Evolutionary conservation across 2,329 filamentous ascomycete species (phyloP).

Genomic region (Shiraia sp.): DNA sequence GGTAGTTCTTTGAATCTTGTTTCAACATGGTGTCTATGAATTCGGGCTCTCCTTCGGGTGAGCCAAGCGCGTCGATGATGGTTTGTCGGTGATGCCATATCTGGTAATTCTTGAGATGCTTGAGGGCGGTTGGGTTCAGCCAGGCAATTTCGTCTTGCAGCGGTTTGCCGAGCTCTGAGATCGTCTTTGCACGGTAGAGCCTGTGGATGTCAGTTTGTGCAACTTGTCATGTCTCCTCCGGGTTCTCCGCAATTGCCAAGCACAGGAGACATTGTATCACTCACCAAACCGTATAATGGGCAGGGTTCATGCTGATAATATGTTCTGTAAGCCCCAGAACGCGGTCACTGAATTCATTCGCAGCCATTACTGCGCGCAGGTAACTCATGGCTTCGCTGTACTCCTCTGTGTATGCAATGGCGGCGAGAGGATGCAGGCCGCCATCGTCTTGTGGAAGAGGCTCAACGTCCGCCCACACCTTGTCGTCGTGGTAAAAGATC

Average conservation of each 20-base stretch:
- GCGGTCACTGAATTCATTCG: constrained; percentile 78
- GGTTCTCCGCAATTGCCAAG: constrained; percentile 1
- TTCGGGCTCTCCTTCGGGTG: constrained; percentile 68
- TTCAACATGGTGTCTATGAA: constrained; percentile 83
- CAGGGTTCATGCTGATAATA: constrained; percentile 90
- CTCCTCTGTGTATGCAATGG: constrained; percentile 86
- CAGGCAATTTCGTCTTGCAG: constrained; percentile 76
- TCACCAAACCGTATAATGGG: constrained; percentile 96
- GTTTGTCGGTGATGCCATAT: constrained; percentile 77
- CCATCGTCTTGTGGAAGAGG: constrained; percentile 86
- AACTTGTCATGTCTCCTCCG: background rate
- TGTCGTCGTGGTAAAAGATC: constrained; percentile 64
- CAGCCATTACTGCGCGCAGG: constrained; percentile 89
- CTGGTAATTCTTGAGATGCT: constrained; percentile 96
- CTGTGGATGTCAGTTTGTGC: constrained; percentile 41
- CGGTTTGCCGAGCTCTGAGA: constrained; percentile 68
- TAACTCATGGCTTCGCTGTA: constrained; percentile 94
- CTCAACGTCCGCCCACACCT: constrained; percentile 80
- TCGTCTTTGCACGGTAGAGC: constrained; percentile 83
- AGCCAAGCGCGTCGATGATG: constrained; percentile 59
- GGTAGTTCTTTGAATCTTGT: constrained; percentile 94
- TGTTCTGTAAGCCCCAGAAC: constrained; percentile 82
- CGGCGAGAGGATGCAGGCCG: constrained; percentile 74
- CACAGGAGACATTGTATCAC: constrained; percentile 14
- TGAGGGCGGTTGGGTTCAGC: constrained; percentile 81